A percentile compares a stretch with the other conserved stretches of the same genome.
phyloP scores from a whole-genome alignment of 139 green algal genomes.

The Yamagishiella unicocca region DNA sequence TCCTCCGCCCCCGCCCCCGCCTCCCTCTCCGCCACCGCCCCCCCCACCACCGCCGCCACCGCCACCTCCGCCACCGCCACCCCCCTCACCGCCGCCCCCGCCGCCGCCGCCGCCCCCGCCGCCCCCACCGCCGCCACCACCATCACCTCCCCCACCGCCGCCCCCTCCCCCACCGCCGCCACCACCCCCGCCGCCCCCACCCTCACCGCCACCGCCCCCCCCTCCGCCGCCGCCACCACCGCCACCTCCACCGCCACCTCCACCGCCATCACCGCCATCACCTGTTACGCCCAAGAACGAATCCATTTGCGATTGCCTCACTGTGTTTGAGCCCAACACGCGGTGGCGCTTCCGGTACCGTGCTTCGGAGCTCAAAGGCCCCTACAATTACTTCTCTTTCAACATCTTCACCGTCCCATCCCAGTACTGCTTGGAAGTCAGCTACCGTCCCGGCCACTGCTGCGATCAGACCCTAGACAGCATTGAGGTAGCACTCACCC shows the following conservation, averaged over 20 bases:
- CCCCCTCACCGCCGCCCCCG: neutral
- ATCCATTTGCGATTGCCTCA: conserved; percentile 51
- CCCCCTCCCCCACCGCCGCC: neutral
- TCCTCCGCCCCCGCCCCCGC: conserved; percentile 14
- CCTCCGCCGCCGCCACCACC: neutral
- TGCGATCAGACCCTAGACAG: conserved; percentile 56
- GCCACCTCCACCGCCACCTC: conserved; percentile 4
- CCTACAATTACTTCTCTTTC: conserved; percentile 46
- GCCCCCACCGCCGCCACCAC: conserved; percentile 13
- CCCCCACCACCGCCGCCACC: neutral
- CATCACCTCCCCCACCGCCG: neutral
- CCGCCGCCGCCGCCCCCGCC: neutral
- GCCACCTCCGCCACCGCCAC: neutral
- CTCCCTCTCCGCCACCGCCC: neutral
- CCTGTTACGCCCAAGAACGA: conserved; percentile 17
- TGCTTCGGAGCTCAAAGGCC: conserved; percentile 20
- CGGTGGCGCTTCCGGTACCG: conserved; percentile 57
- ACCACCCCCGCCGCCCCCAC: neutral
- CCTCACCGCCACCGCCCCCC: neutral
- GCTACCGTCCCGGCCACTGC: conserved; percentile 49
- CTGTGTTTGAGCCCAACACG: conserved; percentile 56
- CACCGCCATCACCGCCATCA: neutral
- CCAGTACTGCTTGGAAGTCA: conserved; percentile 44
- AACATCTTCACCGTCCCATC: conserved; percentile 45
- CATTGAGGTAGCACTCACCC: conserved; percentile 38